Conservation (phyloP, 2,329 filamentous ascomycete genomes). For the Neoascochyta sp. region DNA sequence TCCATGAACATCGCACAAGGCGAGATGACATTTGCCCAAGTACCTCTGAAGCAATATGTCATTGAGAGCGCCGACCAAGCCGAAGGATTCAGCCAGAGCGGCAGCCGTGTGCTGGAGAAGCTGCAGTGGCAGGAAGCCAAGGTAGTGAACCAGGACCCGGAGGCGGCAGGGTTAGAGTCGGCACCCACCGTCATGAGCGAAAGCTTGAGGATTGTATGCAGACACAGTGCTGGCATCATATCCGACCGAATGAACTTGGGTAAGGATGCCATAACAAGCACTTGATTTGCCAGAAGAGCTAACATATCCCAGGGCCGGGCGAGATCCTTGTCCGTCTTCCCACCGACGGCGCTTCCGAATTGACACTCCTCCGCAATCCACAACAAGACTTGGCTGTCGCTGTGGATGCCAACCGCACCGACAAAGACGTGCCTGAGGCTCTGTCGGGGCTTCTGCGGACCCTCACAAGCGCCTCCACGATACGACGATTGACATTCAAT, state of each 20-base stretch:
- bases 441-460: constrained; percentile 62
- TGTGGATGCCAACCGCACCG: constrained; percentile 49
- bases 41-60: constrained; percentile 61
- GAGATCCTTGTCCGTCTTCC: constrained; percentile 48
- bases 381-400: constrained; percentile 76
- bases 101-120: constrained; percentile 41
- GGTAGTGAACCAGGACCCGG: constrained; percentile 68
- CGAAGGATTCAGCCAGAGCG: constrained; percentile 41
- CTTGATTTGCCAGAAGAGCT: too few relatives aligned
- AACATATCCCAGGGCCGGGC: constrained; percentile 34
- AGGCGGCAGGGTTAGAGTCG: constrained; percentile 52
- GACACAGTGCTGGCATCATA: constrained; percentile 71
- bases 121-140: constrained; percentile 63
- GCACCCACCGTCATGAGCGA: constrained; percentile 72
- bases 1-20: constrained; percentile 65
- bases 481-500: constrained; percentile 60
- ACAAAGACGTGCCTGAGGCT: constrained; percentile 52
- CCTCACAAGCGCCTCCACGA: constrained; percentile 57
- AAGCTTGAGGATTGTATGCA: constrained; percentile 68
- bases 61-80: constrained; percentile 57
- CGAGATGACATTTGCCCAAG: constrained; percentile 68
- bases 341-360: constrained; percentile 34
- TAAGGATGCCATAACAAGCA: too few relatives aligned
- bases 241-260: constrained; percentile 79
- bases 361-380: constrained; percentile 55